phyloP scores from a whole-genome alignment of 495 filamentous ascomycete species.

The Evernia prunastri region DNA sequence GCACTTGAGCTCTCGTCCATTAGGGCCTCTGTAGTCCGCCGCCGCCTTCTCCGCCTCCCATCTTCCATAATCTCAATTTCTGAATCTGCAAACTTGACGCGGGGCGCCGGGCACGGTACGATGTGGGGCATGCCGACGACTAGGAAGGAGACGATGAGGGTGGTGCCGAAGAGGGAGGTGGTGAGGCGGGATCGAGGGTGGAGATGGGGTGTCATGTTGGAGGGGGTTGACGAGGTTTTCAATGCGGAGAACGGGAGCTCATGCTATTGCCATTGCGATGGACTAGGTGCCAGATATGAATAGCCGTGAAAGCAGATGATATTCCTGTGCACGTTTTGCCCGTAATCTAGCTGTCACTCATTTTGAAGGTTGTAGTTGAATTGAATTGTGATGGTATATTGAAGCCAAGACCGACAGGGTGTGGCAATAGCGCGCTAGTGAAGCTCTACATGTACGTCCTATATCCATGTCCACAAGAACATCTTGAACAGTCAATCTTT shows the following conservation, averaged over 20 bases:
- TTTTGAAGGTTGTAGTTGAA: neutral
- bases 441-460: neutral
- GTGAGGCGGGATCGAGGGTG: slow-evolving; percentile 90
- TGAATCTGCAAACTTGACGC: slow-evolving; percentile 64
- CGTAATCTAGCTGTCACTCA: neutral
- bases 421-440: slow-evolving; percentile 13
- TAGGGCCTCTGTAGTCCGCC: neutral
- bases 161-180: slow-evolving; percentile 88
- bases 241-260: neutral
- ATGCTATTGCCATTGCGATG: neutral
- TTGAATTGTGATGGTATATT: neutral
- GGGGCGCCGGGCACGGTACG: slow-evolving; percentile 87
- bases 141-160: slow-evolving; percentile 81
- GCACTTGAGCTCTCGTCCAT: slow-evolving; percentile 40
- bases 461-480: neutral
- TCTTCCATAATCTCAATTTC: slow-evolving; percentile 49
- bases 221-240: neutral
- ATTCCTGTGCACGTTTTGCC: neutral
- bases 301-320: neutral
- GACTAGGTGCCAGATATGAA: neutral
- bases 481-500: neutral
- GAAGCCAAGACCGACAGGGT: neutral
- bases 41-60: slow-evolving; percentile 32
- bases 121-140: slow-evolving; percentile 87
- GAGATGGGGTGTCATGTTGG: slow-evolving; percentile 75